Evolutionary conservation across 345 rosid genomes (phyloP).

Genomic region (Hevea brasiliensis): DNA sequence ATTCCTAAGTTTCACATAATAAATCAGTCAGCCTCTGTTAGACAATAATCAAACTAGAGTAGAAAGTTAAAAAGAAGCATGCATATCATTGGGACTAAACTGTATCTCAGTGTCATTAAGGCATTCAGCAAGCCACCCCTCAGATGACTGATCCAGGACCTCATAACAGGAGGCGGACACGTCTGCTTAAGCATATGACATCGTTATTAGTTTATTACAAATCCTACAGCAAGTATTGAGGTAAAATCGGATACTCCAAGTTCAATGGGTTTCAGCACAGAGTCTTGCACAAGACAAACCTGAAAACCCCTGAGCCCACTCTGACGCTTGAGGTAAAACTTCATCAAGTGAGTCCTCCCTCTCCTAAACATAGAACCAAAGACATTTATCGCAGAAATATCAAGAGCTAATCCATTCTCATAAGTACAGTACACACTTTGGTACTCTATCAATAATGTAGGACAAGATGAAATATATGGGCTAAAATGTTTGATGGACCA

Average conservation of each 20-base stretch:
- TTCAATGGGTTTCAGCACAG: slow-evolving; percentile 6
- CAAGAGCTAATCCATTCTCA: neutral
- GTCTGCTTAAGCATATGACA: slow-evolving; percentile 35
- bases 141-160: slow-evolving; percentile 56
- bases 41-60: slow-evolving; percentile 14
- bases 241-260: neutral
- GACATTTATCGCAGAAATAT: slow-evolving; percentile 9
- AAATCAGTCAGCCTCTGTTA: slow-evolving; percentile 24
- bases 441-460: neutral
- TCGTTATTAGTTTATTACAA: slow-evolving; percentile 16
- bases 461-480: neutral
- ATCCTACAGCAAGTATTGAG: slow-evolving; percentile 13
- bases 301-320: slow-evolving; percentile 60
- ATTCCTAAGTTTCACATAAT: slow-evolving; percentile 43
- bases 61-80: slow-evolving; percentile 33
- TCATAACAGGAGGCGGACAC: slow-evolving; percentile 54
- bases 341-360: slow-evolving; percentile 57
- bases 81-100: slow-evolving; percentile 58
- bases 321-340: slow-evolving; percentile 50
- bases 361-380: slow-evolving; percentile 49
- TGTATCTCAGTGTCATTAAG: slow-evolving; percentile 62
- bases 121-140: slow-evolving; percentile 72
- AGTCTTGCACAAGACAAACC: slow-evolving; percentile 46
- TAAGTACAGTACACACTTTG: neutral
- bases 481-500: neutral